Evolutionary conservation across 352 stramenopile genomes (phyloP).

Genomic region (Phytophthora sp.): DNA sequence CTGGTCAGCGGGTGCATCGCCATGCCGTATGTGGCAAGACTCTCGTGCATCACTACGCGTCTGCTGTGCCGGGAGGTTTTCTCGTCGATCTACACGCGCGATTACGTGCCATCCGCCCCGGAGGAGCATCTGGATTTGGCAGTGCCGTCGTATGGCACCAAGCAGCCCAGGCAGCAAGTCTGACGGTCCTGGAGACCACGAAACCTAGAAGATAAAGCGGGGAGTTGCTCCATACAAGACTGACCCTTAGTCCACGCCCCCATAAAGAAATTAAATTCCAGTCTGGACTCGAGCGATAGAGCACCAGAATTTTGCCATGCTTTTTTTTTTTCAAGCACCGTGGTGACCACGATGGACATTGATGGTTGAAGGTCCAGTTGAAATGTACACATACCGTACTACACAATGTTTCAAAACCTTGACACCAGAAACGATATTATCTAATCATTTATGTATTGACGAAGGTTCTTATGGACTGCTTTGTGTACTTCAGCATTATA

Average conservation of each 20-base stretch:
- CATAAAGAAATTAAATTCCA: conserved; percentile 8
- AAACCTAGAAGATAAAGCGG: conserved; percentile 8
- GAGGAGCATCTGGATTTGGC: not conserved
- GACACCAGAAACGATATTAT: too few relatives aligned
- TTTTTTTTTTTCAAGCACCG: too few relatives aligned
- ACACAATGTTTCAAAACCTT: too few relatives aligned
- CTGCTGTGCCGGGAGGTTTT: conserved; percentile 59
- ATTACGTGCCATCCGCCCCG: conserved; percentile 13
- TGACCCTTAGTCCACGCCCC: conserved; percentile 5
- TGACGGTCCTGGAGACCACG: conserved; percentile 12
- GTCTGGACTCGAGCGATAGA: conserved; percentile 9
- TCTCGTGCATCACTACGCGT: conserved; percentile 55
- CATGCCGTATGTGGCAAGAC: conserved; percentile 55
- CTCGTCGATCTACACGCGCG: conserved; percentile 36
- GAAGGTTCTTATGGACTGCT: too few relatives aligned
- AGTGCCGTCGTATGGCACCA: conserved; percentile 34
- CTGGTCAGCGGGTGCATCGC: conserved; percentile 43
- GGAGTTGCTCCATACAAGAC: conserved; percentile 21
- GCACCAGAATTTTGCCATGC: conserved; percentile 15
- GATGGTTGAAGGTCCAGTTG: too few relatives aligned
- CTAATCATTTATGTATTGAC: too few relatives aligned
- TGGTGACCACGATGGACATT: too few relatives aligned
- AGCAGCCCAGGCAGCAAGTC: conserved; percentile 29
- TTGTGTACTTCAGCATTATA: too few relatives aligned
- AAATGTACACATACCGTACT: not conserved